Percentiles rank a stretch among this genome's conserved stretches.
These are phyloP conservation scores for Lachnellula arida DNA, from an alignment of 2,329 filamentous ascomycete genomes.

Conservation along the genomic window DNA sequence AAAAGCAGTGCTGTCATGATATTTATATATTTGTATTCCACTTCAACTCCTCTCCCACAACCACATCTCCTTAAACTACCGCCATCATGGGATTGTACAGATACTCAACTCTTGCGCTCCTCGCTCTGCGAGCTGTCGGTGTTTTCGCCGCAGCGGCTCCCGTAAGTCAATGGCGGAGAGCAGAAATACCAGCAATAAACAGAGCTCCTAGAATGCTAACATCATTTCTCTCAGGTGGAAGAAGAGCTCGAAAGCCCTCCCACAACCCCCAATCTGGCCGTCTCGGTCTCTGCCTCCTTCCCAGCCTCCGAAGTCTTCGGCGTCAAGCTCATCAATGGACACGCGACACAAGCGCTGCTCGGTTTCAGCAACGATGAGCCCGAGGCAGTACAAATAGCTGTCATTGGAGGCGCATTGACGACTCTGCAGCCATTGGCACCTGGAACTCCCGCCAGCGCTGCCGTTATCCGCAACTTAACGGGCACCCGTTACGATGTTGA, in stretches of 20 bases:
- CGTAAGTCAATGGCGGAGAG: conserved; percentile 42
- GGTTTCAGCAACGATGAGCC: conserved; percentile 82
- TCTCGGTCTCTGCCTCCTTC: conserved; percentile 60
- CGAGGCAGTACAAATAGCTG: conserved; percentile 66
- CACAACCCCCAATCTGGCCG: conserved; percentile 48
- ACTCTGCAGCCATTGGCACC: conserved; percentile 49
- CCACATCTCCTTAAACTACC: background rate
- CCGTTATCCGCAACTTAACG: conserved; percentile 80
- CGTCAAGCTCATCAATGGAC: conserved; percentile 91
- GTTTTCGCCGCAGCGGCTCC: conserved; percentile 54
- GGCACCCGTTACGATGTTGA: conserved; percentile 66
- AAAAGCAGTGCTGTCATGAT: background rate
- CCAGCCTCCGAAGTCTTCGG: conserved; percentile 73
- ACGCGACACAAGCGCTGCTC: conserved; percentile 75
- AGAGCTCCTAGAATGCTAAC: conserved; percentile 10
- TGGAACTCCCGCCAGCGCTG: conserved; percentile 43
- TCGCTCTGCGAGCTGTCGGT: conserved; percentile 64
- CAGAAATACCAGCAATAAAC: conserved; percentile 2
- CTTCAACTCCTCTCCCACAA: background rate
- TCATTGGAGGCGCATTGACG: conserved; percentile 72
- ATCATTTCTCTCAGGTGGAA: conserved; percentile 16
- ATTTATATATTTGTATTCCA: background rate
- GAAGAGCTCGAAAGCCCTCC: conserved; percentile 23
- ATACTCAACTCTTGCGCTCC: conserved; percentile 65
- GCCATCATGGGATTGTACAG: conserved; percentile 67